phyloP scores from a whole-genome alignment of 257 asterid species.

The Leptodermis oblonga region DNA sequence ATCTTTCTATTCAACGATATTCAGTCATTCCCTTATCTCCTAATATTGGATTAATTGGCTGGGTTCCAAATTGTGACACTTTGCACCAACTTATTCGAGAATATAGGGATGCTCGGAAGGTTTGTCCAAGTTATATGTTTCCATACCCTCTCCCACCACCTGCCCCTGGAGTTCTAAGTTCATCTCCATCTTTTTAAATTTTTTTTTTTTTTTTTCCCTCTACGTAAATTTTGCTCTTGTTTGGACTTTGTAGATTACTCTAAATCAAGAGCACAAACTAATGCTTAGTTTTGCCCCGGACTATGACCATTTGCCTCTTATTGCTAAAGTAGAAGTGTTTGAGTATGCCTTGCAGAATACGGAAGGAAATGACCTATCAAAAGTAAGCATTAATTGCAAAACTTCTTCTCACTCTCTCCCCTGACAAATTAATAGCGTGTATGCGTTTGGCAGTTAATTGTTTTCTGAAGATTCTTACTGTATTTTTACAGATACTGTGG shows the following conservation, averaged over 20 bases:
- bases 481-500: conserved; percentile 73
- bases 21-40: conserved; percentile 95
- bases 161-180: too few species aligned
- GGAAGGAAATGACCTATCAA: conserved; percentile 91
- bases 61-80: conserved; percentile 99
- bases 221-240: conserved; percentile 23
- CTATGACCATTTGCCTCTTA: conserved; percentile 90
- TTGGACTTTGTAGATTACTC: conserved; percentile 57
- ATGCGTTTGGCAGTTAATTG: neutral
- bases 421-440: neutral
- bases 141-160: neutral
- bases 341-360: conserved; percentile 91
- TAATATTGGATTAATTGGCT: conserved; percentile 91
- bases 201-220: conserved; percentile 7
- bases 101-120: conserved; percentile 96
- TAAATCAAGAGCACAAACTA: conserved; percentile 95
- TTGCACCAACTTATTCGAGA: conserved; percentile 94
- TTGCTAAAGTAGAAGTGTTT: conserved; percentile 96
- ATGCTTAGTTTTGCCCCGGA: conserved; percentile 98
- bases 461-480: conserved; percentile 19
- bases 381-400: conserved; percentile 48
- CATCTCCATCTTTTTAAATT: too few species aligned
- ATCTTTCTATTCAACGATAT: conserved; percentile 91
- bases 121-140: conserved; percentile 19
- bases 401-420: neutral